Evolutionary conservation across 768 basidiomycete species (phyloP).

Genomic region (Lentinula boryana): DNA sequence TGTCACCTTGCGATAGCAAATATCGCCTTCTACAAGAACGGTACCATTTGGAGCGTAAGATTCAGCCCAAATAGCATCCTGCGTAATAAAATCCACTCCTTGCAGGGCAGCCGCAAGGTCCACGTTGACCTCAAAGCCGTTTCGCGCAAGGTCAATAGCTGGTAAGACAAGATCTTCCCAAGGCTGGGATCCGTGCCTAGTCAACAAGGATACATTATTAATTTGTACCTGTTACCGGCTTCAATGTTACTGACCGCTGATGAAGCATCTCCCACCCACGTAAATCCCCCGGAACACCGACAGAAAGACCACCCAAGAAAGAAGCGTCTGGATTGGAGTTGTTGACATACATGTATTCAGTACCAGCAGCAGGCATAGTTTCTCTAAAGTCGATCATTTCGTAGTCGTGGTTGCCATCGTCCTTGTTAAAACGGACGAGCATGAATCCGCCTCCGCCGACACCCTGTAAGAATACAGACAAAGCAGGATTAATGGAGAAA

Average conservation of each 20-base stretch:
- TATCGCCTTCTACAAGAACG: slow-evolving; percentile 13
- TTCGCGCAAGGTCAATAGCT: slow-evolving; percentile 30
- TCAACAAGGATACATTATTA: not conserved
- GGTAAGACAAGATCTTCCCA: slow-evolving; percentile 41
- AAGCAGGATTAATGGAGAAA: not conserved
- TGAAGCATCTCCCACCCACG: slow-evolving; percentile 39
- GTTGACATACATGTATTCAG: slow-evolving; percentile 30
- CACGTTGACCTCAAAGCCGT: slow-evolving; percentile 14
- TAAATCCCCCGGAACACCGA: slow-evolving; percentile 46
- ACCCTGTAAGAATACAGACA: not conserved
- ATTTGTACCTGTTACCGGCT: not conserved
- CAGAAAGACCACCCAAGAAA: slow-evolving; percentile 39
- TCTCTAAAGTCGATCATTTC: slow-evolving; percentile 41
- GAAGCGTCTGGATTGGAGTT: slow-evolving; percentile 23
- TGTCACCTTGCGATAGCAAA: slow-evolving; percentile 14
- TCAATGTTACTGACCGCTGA: slow-evolving; percentile 7
- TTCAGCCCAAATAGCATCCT: slow-evolving; percentile 20
- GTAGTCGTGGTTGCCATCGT: slow-evolving; percentile 4
- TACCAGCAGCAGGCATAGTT: slow-evolving; percentile 30
- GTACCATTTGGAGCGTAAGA: slow-evolving; percentile 21
- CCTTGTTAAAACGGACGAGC: slow-evolving; percentile 5
- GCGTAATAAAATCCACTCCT: slow-evolving; percentile 5
- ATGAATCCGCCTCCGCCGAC: slow-evolving; percentile 5
- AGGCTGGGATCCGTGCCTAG: slow-evolving; percentile 34
- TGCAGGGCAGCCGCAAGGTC: slow-evolving; percentile 11